Evolutionary conservation across 31 red algal genomes (phyloP), one percentile per base, ranked within the genome.

Genomic region (Endocladia muricata): DNA sequence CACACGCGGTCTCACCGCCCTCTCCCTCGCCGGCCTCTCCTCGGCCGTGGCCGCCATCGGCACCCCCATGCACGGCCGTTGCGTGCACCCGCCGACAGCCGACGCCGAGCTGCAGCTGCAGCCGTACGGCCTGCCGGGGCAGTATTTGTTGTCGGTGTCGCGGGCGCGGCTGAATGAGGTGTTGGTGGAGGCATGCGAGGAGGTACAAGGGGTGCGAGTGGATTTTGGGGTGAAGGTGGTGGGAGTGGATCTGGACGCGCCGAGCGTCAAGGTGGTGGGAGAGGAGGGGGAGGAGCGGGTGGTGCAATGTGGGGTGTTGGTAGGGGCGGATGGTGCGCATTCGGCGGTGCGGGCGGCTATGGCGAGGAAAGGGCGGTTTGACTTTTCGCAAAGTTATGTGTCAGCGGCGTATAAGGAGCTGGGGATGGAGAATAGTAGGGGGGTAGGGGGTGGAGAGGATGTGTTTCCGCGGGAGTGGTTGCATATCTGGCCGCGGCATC

Each of bases 401-500:
- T 73, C 89, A 1, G 78, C 88, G 35, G 84, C 77, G 21, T 99
- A 99, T 72, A 99, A 99, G 76, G 97, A 99, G 77, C 74, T 99
- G n/a, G 56, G 47, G 6, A 93, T 95, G 36, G 54, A 74, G 2
- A 34, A 22, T 22, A 25, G 33, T 5, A n/a, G n/a, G n/a, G 9
- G 1, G 2, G 34, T 25, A 23, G 51, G 30, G 2, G 21, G n/a
- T 30, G 48, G 42, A 1, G 41, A 52, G 2, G 39, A 72, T 19
- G 35, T n/a, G 3, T 74, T 90, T 28, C 78, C 81, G 25, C 48
- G 61, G 11, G 73, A 96, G 51, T 89, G 51, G 59, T 75, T 99
- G 6, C 97, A 99, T 71, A 96, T 99, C 47, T 99, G 97, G 97
- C 97, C 97, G 25, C 51, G 97, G 37, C 77, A 84, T 73, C 61